Conservation (phyloP, 768 basidiomycete genomes). For the Kwoniella mangroviensis region DNA sequence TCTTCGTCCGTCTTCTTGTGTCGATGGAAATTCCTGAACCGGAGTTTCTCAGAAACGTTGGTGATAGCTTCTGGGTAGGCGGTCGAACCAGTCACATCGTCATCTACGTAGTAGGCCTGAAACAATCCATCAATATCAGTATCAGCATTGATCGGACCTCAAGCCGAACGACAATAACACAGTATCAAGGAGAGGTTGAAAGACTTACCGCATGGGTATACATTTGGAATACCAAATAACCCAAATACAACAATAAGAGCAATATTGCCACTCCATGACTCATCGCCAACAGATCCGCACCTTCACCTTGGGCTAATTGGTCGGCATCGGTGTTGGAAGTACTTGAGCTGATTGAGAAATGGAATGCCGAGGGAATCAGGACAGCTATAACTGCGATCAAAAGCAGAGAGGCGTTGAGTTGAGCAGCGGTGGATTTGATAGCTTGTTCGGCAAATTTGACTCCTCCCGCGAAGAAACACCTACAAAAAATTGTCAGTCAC, state of each 20-base stretch:
- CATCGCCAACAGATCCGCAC: conserved; percentile 61
- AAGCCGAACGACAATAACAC: too few species aligned
- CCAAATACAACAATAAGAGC: conserved; percentile 61
- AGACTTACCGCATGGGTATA: conserved; percentile 63
- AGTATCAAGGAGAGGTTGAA: conserved; percentile 36
- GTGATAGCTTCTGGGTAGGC: conserved; percentile 43
- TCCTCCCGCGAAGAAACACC: conserved; percentile 58
- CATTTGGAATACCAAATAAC: conserved; percentile 65
- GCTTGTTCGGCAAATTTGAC: conserved; percentile 64
- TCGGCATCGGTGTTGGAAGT: conserved; percentile 48
- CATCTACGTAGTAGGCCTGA: conserved; percentile 43
- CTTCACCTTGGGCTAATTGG: conserved; percentile 54
- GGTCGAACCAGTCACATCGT: conserved; percentile 45
- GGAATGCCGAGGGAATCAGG: conserved; percentile 58
- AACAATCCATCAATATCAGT: neutral
- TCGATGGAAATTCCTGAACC: conserved; percentile 32
- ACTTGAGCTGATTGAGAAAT: conserved; percentile 37
- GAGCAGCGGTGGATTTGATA: conserved; percentile 64
- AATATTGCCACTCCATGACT: conserved; percentile 64
- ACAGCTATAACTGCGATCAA: conserved; percentile 59
- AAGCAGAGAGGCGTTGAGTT: conserved; percentile 58
- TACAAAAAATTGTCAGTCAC: conserved; percentile 17
- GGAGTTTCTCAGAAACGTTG: conserved; percentile 33
- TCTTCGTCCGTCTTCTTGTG: conserved; percentile 45
- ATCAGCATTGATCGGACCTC: conserved; percentile 21